Base-by-base conservation (phyloP, 352 stramenopile genomes). In the Globisporangium alternatum region DNA sequence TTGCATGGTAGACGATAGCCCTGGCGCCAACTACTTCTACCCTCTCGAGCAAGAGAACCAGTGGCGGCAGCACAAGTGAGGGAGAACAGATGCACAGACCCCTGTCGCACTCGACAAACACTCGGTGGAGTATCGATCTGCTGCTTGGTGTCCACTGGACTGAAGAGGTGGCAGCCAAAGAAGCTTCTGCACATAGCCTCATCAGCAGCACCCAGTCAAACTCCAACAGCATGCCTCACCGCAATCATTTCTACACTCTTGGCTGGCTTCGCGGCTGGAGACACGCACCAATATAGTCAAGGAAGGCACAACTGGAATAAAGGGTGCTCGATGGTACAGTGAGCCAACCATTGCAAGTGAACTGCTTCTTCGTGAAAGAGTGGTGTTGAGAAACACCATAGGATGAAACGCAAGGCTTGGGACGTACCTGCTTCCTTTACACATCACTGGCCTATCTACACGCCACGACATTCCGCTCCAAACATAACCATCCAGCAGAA, bases 301-400 rank as follows among this genome's bases (percentile, higher is more conserved):
- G 7, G 12, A 41, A 4, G 15, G 35, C 4, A 15, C 35, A 41
- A 12, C 35, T 1, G 7, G 8, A 15, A 15, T 19, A 13, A 39
- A 13, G 33, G 35, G 17, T 41, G 10, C n/a, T n/a, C n/a, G 31
- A 17, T 41, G 12, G 12, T 17, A 41, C 35, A 9, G 9, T 15
- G 12, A 41, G 35, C 35, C 12, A 9, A 41, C 35, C 35, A 12
- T 41, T 17, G 5, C 41, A 47, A n/a, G 44, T 28, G 44, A 51
- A 12, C 28, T 22, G 17, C n/a, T 57, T 57, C 52, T 57, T 57
- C 30, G n/a, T 57, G 52, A 12, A 56, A 43, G 52, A 19, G 52
- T 30, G 52, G 52, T 57, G 52, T 57, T 57, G 52, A 57, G 35
- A 57, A 57, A 57, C 52, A 57, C 52, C 52, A 30, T 9, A 37